These are phyloP conservation scores for Pythium chondricola DNA, from an alignment of 352 stramenopile genomes.

Conservation along the genomic window DNA sequence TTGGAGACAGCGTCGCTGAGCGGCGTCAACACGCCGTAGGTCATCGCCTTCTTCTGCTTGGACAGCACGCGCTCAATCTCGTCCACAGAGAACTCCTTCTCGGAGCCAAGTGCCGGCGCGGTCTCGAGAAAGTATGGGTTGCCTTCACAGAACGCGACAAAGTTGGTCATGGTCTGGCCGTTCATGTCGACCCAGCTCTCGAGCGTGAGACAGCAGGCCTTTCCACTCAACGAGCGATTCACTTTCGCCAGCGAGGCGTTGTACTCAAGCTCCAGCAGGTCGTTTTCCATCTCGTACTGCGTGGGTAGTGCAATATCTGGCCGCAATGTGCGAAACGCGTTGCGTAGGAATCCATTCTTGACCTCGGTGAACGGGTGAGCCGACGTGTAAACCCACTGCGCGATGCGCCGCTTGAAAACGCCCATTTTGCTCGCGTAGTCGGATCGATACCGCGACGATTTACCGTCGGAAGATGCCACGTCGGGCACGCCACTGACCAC, in stretches of 20 bases:
- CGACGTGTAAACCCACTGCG: conserved; percentile 58
- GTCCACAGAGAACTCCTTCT: conserved; percentile 28
- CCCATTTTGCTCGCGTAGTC: conserved; percentile 43
- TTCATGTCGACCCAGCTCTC: conserved; percentile 43
- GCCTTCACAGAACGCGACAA: conserved; percentile 30
- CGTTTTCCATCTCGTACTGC: conserved; percentile 54
- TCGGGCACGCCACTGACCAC: conserved; percentile 5
- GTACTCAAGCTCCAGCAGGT: conserved; percentile 52
- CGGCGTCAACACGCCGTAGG: conserved; percentile 47
- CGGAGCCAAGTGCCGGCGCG: conserved; percentile 1
- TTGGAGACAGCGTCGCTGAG: conserved; percentile 32
- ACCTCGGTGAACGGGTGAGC: conserved; percentile 41
- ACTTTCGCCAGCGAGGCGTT: conserved; percentile 36
- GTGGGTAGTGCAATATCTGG: conserved; percentile 33
- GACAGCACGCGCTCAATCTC: conserved; percentile 43
- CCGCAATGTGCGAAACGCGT: conserved; percentile 35
- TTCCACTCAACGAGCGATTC: conserved; percentile 32
- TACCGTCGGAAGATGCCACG: conserved; percentile 6
- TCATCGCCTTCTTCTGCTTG: conserved; percentile 44
- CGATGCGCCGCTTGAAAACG: conserved; percentile 57
- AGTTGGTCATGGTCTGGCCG: conserved; percentile 39
- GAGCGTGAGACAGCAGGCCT: conserved; percentile 49
- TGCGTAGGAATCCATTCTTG: conserved; percentile 37
- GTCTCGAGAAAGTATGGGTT: conserved; percentile 42
- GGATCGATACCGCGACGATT: conserved; percentile 10